Percentiles rank a stretch among this genome's conserved stretches.
phyloP scores from a whole-genome alignment of 106 monocot species.

The Xerophyta viscosa region DNA sequence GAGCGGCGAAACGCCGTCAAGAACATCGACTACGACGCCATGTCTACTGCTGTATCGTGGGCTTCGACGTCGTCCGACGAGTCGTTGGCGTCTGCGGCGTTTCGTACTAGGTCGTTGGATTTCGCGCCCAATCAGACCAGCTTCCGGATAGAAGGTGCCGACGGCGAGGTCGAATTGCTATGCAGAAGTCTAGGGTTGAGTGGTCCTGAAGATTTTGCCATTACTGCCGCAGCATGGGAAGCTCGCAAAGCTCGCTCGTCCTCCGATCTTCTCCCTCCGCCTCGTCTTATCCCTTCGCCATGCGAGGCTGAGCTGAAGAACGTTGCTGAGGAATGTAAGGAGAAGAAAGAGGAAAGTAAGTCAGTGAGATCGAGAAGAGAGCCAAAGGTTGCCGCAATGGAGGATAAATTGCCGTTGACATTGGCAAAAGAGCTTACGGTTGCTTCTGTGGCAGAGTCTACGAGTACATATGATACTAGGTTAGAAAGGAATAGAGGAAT shows the following conservation, averaged over 20 bases:
- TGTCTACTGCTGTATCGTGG: not conserved
- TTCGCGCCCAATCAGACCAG: constrained; percentile 42
- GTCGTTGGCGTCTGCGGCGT: not conserved
- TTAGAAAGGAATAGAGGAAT: not conserved
- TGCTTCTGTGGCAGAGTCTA: too few species aligned
- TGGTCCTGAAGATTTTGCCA: constrained; percentile 81
- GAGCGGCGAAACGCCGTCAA: constrained; percentile 82
- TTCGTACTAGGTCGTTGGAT: constrained; percentile 35
- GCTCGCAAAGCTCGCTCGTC: constrained; percentile 30
- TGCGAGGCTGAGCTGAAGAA: not conserved
- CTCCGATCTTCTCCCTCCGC: constrained; percentile 29
- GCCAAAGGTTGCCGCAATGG: not conserved
- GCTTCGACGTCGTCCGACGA: constrained; percentile 5
- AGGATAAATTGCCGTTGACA: not conserved
- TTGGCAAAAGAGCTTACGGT: not conserved
- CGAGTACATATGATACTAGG: too few species aligned
- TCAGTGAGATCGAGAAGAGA: too few species aligned
- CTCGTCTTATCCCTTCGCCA: constrained; percentile 10
- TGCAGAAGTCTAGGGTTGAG: constrained; percentile 55
- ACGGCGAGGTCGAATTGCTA: constrained; percentile 61
- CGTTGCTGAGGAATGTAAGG: too few species aligned
- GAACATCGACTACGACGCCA: constrained; percentile 57
- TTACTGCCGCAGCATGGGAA: constrained; percentile 59
- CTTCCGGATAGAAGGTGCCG: constrained; percentile 65
- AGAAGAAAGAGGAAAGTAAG: not conserved